phyloP scores from a whole-genome alignment of 2,329 filamentous ascomycete species.

The Ceratocystis cubensis region DNA sequence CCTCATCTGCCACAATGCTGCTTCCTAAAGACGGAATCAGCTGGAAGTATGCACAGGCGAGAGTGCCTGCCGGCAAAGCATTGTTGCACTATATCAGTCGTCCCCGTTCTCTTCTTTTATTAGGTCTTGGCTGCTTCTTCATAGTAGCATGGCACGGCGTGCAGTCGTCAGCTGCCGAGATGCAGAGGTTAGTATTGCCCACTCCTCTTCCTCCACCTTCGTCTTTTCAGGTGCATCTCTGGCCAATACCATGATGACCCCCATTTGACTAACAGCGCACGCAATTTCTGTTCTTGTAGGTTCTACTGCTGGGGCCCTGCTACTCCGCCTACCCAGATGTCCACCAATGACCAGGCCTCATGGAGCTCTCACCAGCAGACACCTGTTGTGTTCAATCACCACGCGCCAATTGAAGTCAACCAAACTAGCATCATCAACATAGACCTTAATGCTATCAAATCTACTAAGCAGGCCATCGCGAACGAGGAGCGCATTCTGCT shows the following conservation, averaged over 20 bases:
- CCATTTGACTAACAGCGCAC: background rate
- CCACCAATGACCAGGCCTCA: slow-evolving; percentile 73
- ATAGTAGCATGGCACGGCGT: slow-evolving; percentile 83
- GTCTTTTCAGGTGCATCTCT: background rate
- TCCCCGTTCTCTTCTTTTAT: slow-evolving; percentile 63
- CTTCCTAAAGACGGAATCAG: slow-evolving; percentile 78
- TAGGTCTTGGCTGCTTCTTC: slow-evolving; percentile 57
- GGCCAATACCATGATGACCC: background rate
- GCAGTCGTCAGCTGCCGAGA: slow-evolving; percentile 65
- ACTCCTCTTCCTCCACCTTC: background rate
- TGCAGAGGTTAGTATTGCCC: slow-evolving; percentile 61
- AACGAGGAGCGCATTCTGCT: slow-evolving; percentile 85
- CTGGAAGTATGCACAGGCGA: slow-evolving; percentile 80
- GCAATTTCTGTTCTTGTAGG: slow-evolving; percentile 36
- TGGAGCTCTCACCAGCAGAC: slow-evolving; percentile 86
- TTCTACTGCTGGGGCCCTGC: slow-evolving; percentile 96
- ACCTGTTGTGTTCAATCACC: slow-evolving; percentile 92
- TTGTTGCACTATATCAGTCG: slow-evolving; percentile 58
- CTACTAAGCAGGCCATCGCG: slow-evolving; percentile 61
- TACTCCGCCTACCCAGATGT: slow-evolving; percentile 94
- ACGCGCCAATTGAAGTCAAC: slow-evolving; percentile 76
- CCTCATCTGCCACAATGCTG: slow-evolving; percentile 51
- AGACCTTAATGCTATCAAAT: slow-evolving; percentile 73
- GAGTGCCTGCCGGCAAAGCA: slow-evolving; percentile 64
- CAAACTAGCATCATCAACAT: slow-evolving; percentile 64